Percentiles rank a stretch among this genome's conserved stretches.
These are phyloP conservation scores for Aspergillus brunneoviolaceus DNA, from an alignment of 2,329 filamentous ascomycete species.

Conservation along the genomic window DNA sequence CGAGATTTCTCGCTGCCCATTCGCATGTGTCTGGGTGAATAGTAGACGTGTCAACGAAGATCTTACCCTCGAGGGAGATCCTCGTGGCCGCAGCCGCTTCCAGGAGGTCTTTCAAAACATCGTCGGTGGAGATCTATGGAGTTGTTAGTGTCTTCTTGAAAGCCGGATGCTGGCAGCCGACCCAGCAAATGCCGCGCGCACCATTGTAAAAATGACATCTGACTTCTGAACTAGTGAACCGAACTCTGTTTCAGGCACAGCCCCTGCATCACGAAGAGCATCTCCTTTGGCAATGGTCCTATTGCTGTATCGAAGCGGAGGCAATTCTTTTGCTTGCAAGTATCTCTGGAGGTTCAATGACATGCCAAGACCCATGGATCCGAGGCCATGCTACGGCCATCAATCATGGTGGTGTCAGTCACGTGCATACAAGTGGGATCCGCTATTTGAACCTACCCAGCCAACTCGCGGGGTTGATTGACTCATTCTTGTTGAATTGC, in stretches of 20 bases:
- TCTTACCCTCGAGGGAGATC: constrained; percentile 35
- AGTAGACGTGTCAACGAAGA: constrained; percentile 53
- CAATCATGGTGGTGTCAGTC: no score
- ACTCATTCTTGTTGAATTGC: no score
- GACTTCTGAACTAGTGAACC: not conserved
- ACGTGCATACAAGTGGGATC: no score
- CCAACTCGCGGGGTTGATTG: not conserved
- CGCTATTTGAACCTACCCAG: not conserved
- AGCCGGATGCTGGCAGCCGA: no score
- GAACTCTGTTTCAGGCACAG: not conserved
- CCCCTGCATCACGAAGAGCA: not conserved
- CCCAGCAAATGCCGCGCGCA: not conserved
- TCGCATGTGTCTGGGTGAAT: constrained; percentile 49
- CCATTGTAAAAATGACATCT: constrained; percentile 7
- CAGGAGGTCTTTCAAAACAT: not conserved
- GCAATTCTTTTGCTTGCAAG: constrained; percentile 20
- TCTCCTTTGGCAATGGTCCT: not conserved
- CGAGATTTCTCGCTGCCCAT: constrained; percentile 29
- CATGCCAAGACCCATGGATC: constrained; percentile 55
- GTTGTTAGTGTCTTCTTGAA: no score
- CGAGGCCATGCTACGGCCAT: constrained; percentile 37
- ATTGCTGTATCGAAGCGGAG: constrained; percentile 39
- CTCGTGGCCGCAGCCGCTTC: constrained; percentile 39
- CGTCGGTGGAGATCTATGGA: constrained; percentile 1
- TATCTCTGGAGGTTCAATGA: constrained; percentile 51